phyloP scores from a whole-genome alignment of 2,329 filamentous ascomycete species.

The Aspergillus caelatus region DNA sequence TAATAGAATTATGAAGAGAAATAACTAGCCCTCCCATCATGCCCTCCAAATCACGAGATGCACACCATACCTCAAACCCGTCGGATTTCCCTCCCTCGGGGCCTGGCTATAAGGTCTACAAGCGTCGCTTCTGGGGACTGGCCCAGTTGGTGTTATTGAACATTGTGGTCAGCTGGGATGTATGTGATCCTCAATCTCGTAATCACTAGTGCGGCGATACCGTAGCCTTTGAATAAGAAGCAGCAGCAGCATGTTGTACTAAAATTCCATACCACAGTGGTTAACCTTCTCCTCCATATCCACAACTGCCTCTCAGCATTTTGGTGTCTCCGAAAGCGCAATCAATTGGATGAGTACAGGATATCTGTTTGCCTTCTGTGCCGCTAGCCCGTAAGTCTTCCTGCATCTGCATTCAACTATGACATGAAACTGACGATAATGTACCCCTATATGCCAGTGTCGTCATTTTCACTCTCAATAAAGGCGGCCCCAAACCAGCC shows the following conservation, averaged over 20 bases:
- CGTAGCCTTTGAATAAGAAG: background rate
- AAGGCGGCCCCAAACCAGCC: slow-evolving; percentile 72
- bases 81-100: slow-evolving; percentile 21
- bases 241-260: background rate
- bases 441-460: slow-evolving; percentile 38
- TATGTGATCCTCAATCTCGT: slow-evolving; percentile 51
- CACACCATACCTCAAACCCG: slow-evolving; percentile 4
- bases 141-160: slow-evolving; percentile 84
- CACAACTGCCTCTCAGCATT: slow-evolving; percentile 72
- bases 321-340: slow-evolving; percentile 69
- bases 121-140: slow-evolving; percentile 86
- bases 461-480: slow-evolving; percentile 76
- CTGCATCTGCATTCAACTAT: background rate
- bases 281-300: slow-evolving; percentile 88
- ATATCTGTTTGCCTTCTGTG: slow-evolving; percentile 83
- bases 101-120: slow-evolving; percentile 66
- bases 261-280: slow-evolving; percentile 62
- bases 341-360: slow-evolving; percentile 93
- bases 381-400: slow-evolving; percentile 63
- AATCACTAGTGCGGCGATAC: background rate
- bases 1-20: background rate
- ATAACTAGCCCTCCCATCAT: background rate
- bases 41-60: slow-evolving; percentile 6
- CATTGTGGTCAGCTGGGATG: slow-evolving; percentile 92
- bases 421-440: background rate